These are phyloP conservation scores for Verbascum thapsus DNA, from an alignment of 257 asterid genomes.

Conservation along the genomic window DNA sequence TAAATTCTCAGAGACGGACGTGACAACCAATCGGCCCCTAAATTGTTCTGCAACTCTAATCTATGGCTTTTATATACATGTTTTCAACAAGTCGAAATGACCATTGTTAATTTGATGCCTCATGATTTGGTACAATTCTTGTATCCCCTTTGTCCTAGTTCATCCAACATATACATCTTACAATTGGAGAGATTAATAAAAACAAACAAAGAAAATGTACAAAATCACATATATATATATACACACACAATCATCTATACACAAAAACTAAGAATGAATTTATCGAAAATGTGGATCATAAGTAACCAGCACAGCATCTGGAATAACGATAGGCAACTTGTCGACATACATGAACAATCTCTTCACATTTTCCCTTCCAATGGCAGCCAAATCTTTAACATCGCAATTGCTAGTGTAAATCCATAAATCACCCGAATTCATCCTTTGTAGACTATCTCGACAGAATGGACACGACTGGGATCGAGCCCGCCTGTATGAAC, in stretches of 20 bases:
- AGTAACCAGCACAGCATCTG: conserved; percentile 49
- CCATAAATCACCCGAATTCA: conserved; percentile 84
- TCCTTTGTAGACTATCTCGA: conserved; percentile 71
- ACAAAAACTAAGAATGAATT: conserved; percentile 12
- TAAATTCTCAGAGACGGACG: too few species aligned
- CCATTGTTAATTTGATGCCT: too few species aligned
- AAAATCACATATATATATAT: conserved; percentile 19
- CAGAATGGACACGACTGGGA: conserved; percentile 95
- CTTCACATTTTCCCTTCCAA: conserved; percentile 63
- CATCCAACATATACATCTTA: conserved; percentile 14
- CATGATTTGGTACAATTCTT: too few species aligned
- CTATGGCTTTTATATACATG: too few species aligned
- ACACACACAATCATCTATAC: conserved; percentile 15
- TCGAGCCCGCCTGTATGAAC: conserved; percentile 58
- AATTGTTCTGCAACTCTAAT: too few species aligned
- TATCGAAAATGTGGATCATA: conserved; percentile 49
- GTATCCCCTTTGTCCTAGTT: too few species aligned
- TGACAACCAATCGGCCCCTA: too few species aligned
- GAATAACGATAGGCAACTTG: conserved; percentile 56
- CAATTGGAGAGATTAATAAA: not conserved
- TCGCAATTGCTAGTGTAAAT: conserved; percentile 69
- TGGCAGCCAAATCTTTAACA: conserved; percentile 52
- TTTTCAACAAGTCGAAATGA: too few species aligned
- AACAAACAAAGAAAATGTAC: conserved; percentile 16
- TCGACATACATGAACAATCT: conserved; percentile 67